Base-by-base conservation (phyloP, 169 alveolate species). In the Amoebophrya sp. region DNA sequence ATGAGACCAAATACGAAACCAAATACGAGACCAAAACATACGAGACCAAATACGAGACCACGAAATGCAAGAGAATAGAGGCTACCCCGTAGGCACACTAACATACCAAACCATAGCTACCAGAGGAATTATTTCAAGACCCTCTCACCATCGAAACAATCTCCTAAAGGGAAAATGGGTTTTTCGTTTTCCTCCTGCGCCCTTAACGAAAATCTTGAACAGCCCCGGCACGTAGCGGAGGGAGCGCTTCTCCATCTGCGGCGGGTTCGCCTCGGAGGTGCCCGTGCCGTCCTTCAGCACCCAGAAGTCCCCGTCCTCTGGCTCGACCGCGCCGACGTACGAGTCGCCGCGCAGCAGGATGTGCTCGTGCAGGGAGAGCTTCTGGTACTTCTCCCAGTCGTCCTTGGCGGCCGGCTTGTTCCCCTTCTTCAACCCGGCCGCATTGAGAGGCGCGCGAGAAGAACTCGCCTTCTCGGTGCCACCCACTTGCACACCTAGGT, bases 291-390 rank as follows among this genome's bases (percentile, higher is more conserved):
- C n/a, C n/a, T n/a, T n/a, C n/a, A 95, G 97, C 43, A 98, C 98
- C 99, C 99, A 98, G 93, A 97, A 92, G 69, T 95, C 94, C 90
- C 96, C 97, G 42, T 96, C 97, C 92, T 96, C 96, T 91, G 93
- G 92, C 93, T 97, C 99, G 23, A 96, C 92, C 93, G 98, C 95
- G 4, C 99, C 99, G 34, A 98, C 97, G 23, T 99, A 99, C 26
- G 99, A 97, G 93, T 99, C 99, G 16, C 99, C 99, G n/a, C 99
- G 95, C 88, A 96, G 94, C 69, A 99, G 96, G 40, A 99, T 97
- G 94, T 99, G 99, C 93, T 99, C 99, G 31, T 97, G 95, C 93
- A 97, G 99, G 15, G 99, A 95, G 92, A 96, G 95, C 96, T 98
- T 98, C 94, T 97, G 96, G 93, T 99, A 99, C 70, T 97, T 94